Conservation (phyloP, 768 basidiomycete species). For the Epithele typhae region DNA sequence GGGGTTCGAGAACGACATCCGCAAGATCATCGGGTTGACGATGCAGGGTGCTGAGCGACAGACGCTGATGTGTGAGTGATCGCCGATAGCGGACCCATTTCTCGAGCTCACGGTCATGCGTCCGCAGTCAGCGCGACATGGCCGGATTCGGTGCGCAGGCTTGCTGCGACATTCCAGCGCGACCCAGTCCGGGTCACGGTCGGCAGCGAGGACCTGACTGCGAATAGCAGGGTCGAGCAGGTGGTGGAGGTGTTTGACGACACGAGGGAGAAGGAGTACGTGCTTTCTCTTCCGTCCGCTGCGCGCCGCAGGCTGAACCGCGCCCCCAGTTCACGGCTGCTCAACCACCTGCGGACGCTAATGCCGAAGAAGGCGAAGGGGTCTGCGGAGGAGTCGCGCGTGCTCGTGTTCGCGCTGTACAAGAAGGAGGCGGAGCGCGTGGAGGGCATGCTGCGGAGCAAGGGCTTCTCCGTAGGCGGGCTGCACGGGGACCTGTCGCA, state of each 20-base stretch:
- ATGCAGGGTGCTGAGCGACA: constrained; percentile 69
- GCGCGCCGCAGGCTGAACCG: background rate
- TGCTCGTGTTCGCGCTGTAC: constrained; percentile 93
- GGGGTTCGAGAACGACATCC: constrained; percentile 97
- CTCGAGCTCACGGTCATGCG: background rate
- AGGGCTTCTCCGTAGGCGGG: constrained; percentile 75
- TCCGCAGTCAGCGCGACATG: constrained; percentile 90
- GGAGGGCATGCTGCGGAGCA: constrained; percentile 67
- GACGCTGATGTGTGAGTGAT: constrained; percentile 84
- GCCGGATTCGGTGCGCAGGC: constrained; percentile 88
- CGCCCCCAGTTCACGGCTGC: constrained; percentile 50
- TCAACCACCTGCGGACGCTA: constrained; percentile 49
- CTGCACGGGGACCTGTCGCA: constrained; percentile 93
- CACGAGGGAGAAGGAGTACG: constrained; percentile 80
- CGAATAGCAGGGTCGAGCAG: constrained; percentile 93
- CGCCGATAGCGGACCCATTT: background rate
- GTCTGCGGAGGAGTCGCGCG: constrained; percentile 54
- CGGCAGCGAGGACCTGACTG: constrained; percentile 91
- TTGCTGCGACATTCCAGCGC: constrained; percentile 85
- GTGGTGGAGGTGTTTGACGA: constrained; percentile 90
- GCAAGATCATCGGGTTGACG: constrained; percentile 77
- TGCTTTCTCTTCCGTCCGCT: constrained; percentile 14
- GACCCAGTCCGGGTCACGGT: constrained; percentile 89
- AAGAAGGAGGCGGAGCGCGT: constrained; percentile 97
- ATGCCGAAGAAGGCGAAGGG: constrained; percentile 59